phyloP scores from a whole-genome alignment of 202 grass and related monocot genomes.

The Schoenoplectus triqueter region DNA sequence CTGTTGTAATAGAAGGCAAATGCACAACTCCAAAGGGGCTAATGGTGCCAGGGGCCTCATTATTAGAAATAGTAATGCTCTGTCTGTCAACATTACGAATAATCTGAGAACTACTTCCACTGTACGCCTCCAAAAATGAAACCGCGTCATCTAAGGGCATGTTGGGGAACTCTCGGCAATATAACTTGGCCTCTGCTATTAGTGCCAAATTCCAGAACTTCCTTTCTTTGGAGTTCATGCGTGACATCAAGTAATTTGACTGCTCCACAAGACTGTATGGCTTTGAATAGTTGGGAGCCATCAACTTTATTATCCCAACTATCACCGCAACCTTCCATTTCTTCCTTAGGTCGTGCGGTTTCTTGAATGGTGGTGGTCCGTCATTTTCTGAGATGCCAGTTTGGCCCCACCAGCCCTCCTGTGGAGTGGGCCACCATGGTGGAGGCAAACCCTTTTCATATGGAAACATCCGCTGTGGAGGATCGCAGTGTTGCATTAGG shows the following conservation, averaged over 20 bases:
- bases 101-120: not conserved
- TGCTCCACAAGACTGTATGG: constrained; percentile 2
- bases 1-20: not conserved
- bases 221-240: constrained; percentile 30
- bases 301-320: constrained; percentile 32
- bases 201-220: constrained; percentile 37
- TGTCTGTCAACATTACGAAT: not conserved
- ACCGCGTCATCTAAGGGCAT: not conserved
- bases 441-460: not conserved
- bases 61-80: not conserved
- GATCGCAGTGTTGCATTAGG: constrained; percentile 30
- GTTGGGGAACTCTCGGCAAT: not conserved
- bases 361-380: constrained; percentile 23
- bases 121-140: not conserved
- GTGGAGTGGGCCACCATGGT: constrained; percentile 37
- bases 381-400: constrained; percentile 2
- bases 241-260: constrained; percentile 10
- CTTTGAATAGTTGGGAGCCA: constrained; percentile 4
- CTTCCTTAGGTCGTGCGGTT: constrained; percentile 41
- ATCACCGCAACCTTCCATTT: constrained; percentile 34
- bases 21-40: not conserved
- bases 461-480: constrained; percentile 33
- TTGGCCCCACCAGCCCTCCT: constrained; percentile 26
- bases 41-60: not conserved
- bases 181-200: not conserved